These are phyloP conservation scores for Pleurotus tuoliensis DNA, from an alignment of 768 basidiomycete genomes.

Conservation along the genomic window DNA sequence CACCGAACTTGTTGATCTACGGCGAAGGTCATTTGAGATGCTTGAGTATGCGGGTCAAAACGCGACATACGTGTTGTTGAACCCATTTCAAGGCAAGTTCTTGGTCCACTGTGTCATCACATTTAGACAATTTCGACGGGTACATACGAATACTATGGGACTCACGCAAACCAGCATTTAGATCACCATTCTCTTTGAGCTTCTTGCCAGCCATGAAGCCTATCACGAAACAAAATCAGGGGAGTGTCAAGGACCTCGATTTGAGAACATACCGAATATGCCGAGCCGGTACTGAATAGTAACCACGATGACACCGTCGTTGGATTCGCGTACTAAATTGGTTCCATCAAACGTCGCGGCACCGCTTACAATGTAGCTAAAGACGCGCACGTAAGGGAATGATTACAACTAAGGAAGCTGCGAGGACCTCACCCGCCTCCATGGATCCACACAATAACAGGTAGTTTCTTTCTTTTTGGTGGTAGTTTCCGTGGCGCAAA, in stretches of 20 bases:
- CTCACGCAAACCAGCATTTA: conserved; percentile 48
- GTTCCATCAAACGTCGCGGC: background rate
- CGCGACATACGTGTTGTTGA: background rate
- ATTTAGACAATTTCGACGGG: background rate
- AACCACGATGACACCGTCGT: background rate
- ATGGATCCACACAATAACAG: conserved; percentile 3
- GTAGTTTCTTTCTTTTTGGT: background rate
- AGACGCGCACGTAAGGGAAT: no score
- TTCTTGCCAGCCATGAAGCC: conserved; percentile 42
- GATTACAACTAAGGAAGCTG: background rate
- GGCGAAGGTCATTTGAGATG: background rate
- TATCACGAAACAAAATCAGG: no score
- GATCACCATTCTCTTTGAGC: conserved; percentile 36
- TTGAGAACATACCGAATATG: background rate
- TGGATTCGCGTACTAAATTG: background rate
- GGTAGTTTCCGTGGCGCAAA: background rate
- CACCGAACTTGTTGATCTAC: conserved; percentile 1
- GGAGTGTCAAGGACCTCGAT: no score
- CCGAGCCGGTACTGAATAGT: conserved; percentile 2
- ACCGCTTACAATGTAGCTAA: background rate
- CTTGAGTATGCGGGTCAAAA: background rate
- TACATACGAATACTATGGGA: conserved; percentile 1
- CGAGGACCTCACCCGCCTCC: background rate
- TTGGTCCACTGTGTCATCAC: background rate
- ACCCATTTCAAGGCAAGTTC: background rate